These are phyloP conservation scores for Schizopora paradoxa DNA, from an alignment of 1,284 basidiomycete species.

Conservation along the genomic window DNA sequence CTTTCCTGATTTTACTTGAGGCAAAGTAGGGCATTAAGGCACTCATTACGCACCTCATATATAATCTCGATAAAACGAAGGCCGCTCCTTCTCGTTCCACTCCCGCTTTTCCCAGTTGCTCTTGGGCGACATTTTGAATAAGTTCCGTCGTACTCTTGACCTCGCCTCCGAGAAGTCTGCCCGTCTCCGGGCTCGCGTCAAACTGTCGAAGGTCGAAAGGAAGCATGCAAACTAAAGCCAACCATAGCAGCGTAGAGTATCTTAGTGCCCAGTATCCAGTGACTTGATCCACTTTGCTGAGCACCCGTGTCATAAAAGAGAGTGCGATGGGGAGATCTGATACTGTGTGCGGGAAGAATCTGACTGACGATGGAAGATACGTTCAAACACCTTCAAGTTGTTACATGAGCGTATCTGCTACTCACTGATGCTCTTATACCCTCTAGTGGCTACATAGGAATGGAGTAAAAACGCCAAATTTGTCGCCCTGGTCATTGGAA, in stretches of 20 bases:
- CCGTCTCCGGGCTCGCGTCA: constrained; percentile 53
- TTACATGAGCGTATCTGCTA: constrained; percentile 19
- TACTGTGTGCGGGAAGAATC: constrained; percentile 89
- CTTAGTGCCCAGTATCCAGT: constrained; percentile 77
- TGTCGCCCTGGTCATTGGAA: constrained; percentile 41
- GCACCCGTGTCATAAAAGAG: constrained; percentile 51
- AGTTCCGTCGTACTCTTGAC: no score
- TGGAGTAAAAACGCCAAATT: constrained; percentile 70
- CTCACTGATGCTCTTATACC: constrained; percentile 90
- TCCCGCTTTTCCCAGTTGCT: constrained; percentile 63
- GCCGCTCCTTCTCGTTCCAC: constrained; percentile 80
- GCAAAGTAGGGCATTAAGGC: background rate
- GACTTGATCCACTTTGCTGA: constrained; percentile 39
- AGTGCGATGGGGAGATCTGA: constrained; percentile 76
- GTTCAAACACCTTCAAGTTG: constrained; percentile 14
- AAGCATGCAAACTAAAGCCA: constrained; percentile 89
- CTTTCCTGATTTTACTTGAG: constrained; percentile 44
- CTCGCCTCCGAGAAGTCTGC: constrained; percentile 48
- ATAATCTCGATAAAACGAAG: constrained; percentile 67
- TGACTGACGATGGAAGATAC: constrained; percentile 59
- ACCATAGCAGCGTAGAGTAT: constrained; percentile 86
- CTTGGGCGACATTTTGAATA: constrained; percentile 58
- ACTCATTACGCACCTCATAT: constrained; percentile 54
- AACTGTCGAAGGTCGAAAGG: constrained; percentile 90
- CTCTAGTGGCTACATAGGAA: constrained; percentile 83